Evolutionary conservation across 129 eudicot genomes (phyloP).

Genomic region (Apium graveolens): DNA sequence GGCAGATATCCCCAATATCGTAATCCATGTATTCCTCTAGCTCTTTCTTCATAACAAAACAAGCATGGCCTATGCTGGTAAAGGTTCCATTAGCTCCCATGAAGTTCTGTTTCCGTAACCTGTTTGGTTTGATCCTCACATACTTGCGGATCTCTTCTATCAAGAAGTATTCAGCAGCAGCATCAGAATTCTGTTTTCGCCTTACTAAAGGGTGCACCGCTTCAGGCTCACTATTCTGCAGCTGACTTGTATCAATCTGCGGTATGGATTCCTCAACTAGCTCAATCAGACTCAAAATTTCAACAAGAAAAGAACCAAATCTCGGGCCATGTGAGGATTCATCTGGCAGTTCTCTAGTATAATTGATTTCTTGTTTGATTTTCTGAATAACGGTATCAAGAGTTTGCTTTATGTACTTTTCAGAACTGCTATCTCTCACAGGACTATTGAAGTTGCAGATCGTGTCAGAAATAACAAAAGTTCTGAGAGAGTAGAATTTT

Average conservation of each 20-base stretch:
- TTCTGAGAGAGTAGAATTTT: conserved; percentile 47
- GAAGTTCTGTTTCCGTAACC: conserved; percentile 58
- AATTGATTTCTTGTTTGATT: conserved; percentile 34
- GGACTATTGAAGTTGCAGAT: conserved; percentile 25
- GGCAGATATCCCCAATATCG: conserved; percentile 68
- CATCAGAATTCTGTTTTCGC: conserved; percentile 7
- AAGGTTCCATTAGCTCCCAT: conserved; percentile 82
- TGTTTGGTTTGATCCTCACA: conserved; percentile 56
- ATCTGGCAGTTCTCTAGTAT: conserved; percentile 19
- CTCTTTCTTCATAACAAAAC: conserved; percentile 56
- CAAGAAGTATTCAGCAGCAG: conserved; percentile 39
- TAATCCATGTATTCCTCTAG: conserved; percentile 79
- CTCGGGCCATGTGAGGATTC: conserved; percentile 18
- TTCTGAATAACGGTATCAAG: conserved; percentile 35
- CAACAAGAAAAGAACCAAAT: conserved; percentile 48
- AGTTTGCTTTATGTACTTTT: conserved; percentile 13
- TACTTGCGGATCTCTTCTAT: conserved; percentile 68
- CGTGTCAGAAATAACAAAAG: conserved; percentile 31
- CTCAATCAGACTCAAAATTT: conserved; percentile 45
- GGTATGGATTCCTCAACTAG: conserved; percentile 17
- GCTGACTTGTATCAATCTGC: background rate
- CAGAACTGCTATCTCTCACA: background rate
- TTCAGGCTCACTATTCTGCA: background rate
- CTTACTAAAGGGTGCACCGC: conserved; percentile 11
- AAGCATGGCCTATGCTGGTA: conserved; percentile 67